Base-by-base conservation (phyloP, 352 stramenopile genomes). In the Pythium utonaiense region DNA sequence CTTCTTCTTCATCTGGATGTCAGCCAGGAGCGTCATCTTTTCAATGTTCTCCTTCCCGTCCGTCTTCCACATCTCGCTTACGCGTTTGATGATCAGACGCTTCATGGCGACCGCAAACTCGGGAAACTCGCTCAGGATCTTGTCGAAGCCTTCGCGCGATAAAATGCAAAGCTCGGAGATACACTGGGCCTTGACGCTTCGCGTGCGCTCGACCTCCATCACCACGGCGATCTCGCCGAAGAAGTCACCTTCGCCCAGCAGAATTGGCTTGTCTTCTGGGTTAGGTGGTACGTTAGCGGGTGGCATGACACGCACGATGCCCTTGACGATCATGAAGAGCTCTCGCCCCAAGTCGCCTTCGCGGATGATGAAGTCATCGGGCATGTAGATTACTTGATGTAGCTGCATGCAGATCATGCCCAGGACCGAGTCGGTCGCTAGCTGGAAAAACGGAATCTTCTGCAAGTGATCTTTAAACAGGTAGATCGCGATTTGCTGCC, bases 401-500 rank as follows among this genome's bases (percentile, higher is more conserved):
- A 89, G 62, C 30, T 83, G 73, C 79, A 86, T 86, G 57, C 79
- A 89, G 52, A 89, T 86, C 73, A 85, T 89, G 24, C 79, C 79
- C 16, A 89, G 45, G 22, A 89, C 62, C 3, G 73, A 60, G 44
- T 89, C 79, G 1, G 75, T 81, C 38, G 77, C 79, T 47, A 87
- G 64, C 44, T 89, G 77, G 57, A 89, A 86, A 50, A 89, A 89
- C 22, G 79, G 77, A 28, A 87, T 83, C 59, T 87, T 89, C 45
- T 81, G 71, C 17, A 89, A 53, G 25, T 87, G 73, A 52, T 89
- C 79, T 44, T 87, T 87, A 60, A 86, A 87, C 22, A 89, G 57
- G 27, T 89, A 87, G 52, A 89, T 79, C 13, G 79, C 77, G 56
- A 89, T 79, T 49, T 87, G 77, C 54, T 78, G 63, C 1, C 77